Evolutionary conservation across 1,284 basidiomycete genomes (phyloP), one percentile per base, ranked within the genome.

Genomic region (Inonotus hispidus): DNA sequence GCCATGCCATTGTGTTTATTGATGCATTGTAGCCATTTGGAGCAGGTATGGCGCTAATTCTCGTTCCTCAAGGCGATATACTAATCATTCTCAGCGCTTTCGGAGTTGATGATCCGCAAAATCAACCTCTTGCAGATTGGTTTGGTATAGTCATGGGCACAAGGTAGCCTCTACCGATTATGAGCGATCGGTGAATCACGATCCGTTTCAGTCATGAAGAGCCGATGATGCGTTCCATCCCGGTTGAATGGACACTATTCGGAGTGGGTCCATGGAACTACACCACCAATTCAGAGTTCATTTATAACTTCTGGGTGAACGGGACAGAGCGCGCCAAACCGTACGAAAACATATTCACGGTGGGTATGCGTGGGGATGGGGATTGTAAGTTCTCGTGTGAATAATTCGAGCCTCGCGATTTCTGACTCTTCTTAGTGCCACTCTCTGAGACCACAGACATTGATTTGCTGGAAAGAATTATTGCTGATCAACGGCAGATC

Each of bases 121-220:
- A 90, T 65, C 85, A 86, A 67, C 75, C 76, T 25, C 73, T 85
- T 10, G 88, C 88, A 0, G 81, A 89, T 64, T 76, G 75, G 60
- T 88, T 83, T 71, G 88, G 87, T 23, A 78, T 90, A 55, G 85
- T 85, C 25, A 89, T 88, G 83, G 85, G 80, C 39, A 86, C 83
- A 13, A 82, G 79, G 79, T 77, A 5, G 7, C 6, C 16, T 43
- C 13, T 5, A 21, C 19, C 41, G 19, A 13, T n/a, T 43, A 43
- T 43, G 16, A 16, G 16, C 16, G 7, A n/a, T 16, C 16, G 7
- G 7, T 14, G 16, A 21, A n/a, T 43, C 16, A 43, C 16, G 19
- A 14, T 21, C 2, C 16, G n/a, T 16, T 60, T 39, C 56, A 84
- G 82, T 68, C 84, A 87, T 66, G 80, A 86, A 70, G 83, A 87